A percentile compares a stretch with the other conserved stretches of the same genome.
Conservation (phyloP, 495 filamentous ascomycete species). For the Tuber magnatum region DNA sequence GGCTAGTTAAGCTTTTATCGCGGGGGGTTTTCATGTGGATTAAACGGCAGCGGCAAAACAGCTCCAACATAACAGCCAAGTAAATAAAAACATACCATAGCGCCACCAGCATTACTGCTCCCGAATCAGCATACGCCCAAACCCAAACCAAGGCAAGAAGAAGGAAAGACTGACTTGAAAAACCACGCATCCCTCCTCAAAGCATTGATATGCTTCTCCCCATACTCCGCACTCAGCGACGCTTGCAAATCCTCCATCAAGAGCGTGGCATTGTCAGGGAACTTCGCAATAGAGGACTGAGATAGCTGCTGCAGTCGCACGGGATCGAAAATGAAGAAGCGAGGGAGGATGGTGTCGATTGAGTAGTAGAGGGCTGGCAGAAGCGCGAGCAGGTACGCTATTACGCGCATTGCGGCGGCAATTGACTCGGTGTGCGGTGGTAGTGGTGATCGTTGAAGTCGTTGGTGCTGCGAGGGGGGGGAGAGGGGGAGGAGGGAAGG, state of each 20-base stretch:
- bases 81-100: constrained; percentile 49
- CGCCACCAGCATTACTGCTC: constrained; percentile 65
- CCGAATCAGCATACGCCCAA: constrained; percentile 29
- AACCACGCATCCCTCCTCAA: constrained; percentile 57
- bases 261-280: constrained; percentile 62
- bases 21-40: not conserved
- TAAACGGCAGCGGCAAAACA: not conserved
- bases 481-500: not conserved
- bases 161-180: constrained; percentile 49
- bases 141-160: not conserved
- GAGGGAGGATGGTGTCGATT: constrained; percentile 61
- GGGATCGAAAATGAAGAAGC: constrained; percentile 69
- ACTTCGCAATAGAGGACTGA: constrained; percentile 54
- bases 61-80: not conserved
- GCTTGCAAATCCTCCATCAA: constrained; percentile 48
- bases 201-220: constrained; percentile 50
- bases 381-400: constrained; percentile 47
- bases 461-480: not conserved
- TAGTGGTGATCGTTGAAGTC: not conserved
- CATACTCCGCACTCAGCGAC: constrained; percentile 46
- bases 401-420: not conserved
- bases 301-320: constrained; percentile 62
- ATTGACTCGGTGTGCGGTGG: not conserved
- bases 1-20: not conserved
- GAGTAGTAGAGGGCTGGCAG: constrained; percentile 55